Evolutionary conservation across 139 green algal genomes (phyloP).

Genomic region (Chlorella vulgaris): DNA sequence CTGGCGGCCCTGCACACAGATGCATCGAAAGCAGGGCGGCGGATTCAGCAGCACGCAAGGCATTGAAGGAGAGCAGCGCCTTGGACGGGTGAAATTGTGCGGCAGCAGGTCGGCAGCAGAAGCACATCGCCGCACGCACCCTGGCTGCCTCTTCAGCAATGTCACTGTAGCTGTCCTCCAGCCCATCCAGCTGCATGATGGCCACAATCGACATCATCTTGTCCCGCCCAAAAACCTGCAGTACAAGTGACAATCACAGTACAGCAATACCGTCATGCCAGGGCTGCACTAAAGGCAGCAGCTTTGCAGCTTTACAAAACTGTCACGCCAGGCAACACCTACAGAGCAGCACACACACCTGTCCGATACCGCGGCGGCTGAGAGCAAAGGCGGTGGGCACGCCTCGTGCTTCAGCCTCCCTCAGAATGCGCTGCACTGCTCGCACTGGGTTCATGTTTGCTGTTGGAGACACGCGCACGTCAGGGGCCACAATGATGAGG

Average conservation of each 20-base stretch:
- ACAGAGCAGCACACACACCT: conserved; percentile 25
- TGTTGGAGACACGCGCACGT: conserved; percentile 58
- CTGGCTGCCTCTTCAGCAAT: background rate
- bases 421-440: conserved; percentile 61
- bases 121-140: background rate
- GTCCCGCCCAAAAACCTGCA: background rate
- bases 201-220: background rate
- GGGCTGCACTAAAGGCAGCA: background rate
- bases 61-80: background rate
- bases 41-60: background rate
- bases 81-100: background rate
- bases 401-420: conserved; percentile 35
- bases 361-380: conserved; percentile 72
- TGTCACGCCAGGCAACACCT: background rate
- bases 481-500: conserved; percentile 72
- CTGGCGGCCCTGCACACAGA: background rate
- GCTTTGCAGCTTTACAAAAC: background rate
- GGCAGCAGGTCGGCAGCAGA: background rate
- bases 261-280: background rate
- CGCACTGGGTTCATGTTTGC: conserved; percentile 44
- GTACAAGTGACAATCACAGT: background rate
- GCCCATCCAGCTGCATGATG: background rate
- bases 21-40: background rate
- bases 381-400: conserved; percentile 72
- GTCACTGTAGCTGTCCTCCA: background rate